phyloP scores from a whole-genome alignment of 768 basidiomycete genomes.

The Tricholoma bakamatsutake region DNA sequence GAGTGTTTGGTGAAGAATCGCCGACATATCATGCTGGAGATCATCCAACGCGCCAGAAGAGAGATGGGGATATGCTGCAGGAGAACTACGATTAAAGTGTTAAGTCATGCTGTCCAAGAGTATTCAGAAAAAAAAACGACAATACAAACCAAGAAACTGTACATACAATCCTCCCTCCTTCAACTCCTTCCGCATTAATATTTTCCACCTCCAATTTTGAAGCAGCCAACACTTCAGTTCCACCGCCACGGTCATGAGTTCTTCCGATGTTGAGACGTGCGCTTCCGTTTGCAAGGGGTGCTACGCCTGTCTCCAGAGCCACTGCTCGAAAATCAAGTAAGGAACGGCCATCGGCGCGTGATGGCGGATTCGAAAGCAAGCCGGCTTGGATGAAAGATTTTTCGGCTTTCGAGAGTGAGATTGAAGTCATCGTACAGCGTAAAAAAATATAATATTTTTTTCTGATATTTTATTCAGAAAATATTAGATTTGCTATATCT shows the following conservation, averaged over 20 bases:
- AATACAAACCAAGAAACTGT: conserved; percentile 71
- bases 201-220: conserved; percentile 75
- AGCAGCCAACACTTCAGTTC: conserved; percentile 76
- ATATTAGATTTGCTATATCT: too few relatives aligned
- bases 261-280: conserved; percentile 69
- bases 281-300: conserved; percentile 81
- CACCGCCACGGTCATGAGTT: conserved; percentile 48
- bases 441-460: too few relatives aligned
- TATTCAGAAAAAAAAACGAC: neutral
- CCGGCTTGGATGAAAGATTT: conserved; percentile 69
- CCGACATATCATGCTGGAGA: conserved; percentile 66
- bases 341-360: conserved; percentile 73
- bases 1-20: conserved; percentile 57
- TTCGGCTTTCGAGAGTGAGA: conserved; percentile 70
- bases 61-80: conserved; percentile 72
- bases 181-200: conserved; percentile 38
- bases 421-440: neutral
- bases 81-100: conserved; percentile 54
- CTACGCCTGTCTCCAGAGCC: conserved; percentile 69
- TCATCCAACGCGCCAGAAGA: conserved; percentile 64
- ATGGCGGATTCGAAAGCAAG: conserved; percentile 48
- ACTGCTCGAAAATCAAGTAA: conserved; percentile 64
- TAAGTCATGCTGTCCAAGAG: conserved; percentile 4
- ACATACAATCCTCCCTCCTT: conserved; percentile 60
- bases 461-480: too few relatives aligned